Evolutionary conservation across 1,284 basidiomycete genomes (phyloP).

Genomic region (Malassezia pachydermatis): DNA sequence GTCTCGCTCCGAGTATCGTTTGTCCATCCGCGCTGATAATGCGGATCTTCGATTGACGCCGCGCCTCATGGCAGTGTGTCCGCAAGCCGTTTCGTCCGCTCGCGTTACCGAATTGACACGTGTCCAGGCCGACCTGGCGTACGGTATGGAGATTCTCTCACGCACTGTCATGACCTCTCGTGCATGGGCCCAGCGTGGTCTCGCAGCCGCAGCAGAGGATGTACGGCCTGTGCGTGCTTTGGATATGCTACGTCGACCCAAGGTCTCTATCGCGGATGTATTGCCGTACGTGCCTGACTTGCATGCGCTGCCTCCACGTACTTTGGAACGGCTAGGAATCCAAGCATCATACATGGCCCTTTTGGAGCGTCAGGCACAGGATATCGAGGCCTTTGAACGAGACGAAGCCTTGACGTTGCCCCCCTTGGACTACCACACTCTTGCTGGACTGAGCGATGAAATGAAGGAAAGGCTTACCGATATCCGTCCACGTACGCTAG

Average conservation of each 20-base stretch:
- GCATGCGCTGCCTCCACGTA: constrained; percentile 52
- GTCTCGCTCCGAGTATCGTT: constrained; percentile 73
- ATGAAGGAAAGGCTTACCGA: constrained; percentile 59
- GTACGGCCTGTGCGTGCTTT: constrained; percentile 56
- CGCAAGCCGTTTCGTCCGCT: constrained; percentile 57
- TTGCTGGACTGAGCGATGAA: constrained; percentile 66
- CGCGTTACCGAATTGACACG: constrained; percentile 52
- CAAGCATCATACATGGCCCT: constrained; percentile 53
- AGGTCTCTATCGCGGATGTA: constrained; percentile 54
- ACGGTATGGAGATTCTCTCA: constrained; percentile 55
- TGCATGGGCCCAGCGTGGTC: constrained; percentile 42
- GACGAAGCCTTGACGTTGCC: constrained; percentile 66
- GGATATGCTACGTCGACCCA: constrained; percentile 62
- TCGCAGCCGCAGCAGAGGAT: constrained; percentile 43
- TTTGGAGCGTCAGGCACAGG: constrained; percentile 61
- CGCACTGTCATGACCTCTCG: constrained; percentile 35
- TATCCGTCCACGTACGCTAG: constrained; percentile 60
- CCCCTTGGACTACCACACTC: constrained; percentile 60
- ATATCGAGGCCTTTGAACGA: constrained; percentile 63
- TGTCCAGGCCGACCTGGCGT: constrained; percentile 54
- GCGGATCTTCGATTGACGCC: constrained; percentile 67
- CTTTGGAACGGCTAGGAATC: constrained; percentile 59
- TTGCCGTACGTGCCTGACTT: constrained; percentile 56
- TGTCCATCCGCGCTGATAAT: constrained; percentile 76
- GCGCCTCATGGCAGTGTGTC: constrained; percentile 51